phyloP scores from a whole-genome alignment of 75 land plant species.

The Pinus albicaulis region DNA sequence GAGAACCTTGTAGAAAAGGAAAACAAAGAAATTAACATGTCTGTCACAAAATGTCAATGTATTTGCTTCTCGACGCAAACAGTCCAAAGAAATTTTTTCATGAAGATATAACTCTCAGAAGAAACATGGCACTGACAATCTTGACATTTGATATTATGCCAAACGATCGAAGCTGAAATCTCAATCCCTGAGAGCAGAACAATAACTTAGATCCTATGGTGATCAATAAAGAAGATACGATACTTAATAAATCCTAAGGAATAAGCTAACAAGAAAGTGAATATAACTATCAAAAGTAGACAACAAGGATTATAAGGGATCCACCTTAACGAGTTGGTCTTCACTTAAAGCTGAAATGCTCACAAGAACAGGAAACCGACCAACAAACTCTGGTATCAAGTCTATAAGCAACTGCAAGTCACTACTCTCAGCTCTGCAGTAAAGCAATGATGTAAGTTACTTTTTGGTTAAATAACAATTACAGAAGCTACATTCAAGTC shows the following conservation, averaged over 20 bases:
- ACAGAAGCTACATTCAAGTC: not conserved
- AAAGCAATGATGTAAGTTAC: not conserved
- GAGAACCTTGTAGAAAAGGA: conserved; percentile 40
- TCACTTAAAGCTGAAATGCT: conserved; percentile 74
- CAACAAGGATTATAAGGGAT: not conserved
- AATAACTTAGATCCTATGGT: not conserved
- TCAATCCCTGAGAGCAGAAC: not conserved
- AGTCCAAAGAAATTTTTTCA: not conserved
- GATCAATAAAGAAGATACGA: not conserved
- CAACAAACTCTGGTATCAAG: conserved; percentile 85
- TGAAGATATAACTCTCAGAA: not conserved
- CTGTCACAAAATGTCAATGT: not conserved
- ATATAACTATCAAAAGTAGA: not conserved
- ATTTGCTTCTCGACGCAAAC: not conserved
- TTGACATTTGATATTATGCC: not conserved
- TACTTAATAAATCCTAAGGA: not conserved
- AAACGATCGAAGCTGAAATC: not conserved
- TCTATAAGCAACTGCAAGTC: conserved; percentile 89
- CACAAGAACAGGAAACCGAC: conserved; percentile 81
- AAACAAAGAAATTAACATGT: conserved; percentile 6
- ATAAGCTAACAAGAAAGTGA: not conserved
- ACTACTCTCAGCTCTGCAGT: conserved; percentile 79
- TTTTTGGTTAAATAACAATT: not conserved
- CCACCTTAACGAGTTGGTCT: conserved; percentile 82
- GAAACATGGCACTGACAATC: not conserved